phyloP scores from a whole-genome alignment of 805 yeast species.

The Candida golubevii region DNA sequence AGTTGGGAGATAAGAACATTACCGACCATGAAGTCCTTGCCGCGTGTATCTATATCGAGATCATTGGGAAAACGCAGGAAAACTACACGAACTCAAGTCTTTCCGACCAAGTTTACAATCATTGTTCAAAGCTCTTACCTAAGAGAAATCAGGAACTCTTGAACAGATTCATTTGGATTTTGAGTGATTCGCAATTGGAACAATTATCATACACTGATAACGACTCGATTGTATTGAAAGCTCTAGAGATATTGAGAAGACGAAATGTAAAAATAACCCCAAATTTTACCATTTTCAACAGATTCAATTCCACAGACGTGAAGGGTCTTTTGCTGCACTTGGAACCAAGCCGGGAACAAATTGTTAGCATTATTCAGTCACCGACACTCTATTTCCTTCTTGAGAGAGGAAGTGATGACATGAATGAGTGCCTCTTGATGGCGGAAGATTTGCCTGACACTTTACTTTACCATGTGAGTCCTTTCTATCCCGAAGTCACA shows the following conservation, averaged over 20 bases:
- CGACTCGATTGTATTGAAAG: no score
- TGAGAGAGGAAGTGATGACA: constrained; percentile 5
- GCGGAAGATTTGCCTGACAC: constrained; percentile 7
- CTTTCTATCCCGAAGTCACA: constrained; percentile 9
- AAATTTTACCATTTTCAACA: constrained; percentile 8
- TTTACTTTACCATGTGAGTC: constrained; percentile 13
- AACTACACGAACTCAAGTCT: constrained; percentile 9
- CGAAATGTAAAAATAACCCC: constrained; percentile 7
- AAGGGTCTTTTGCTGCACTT: constrained; percentile 4
- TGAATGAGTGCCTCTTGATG: constrained; percentile 1
- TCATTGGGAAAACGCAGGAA: constrained; percentile 28
- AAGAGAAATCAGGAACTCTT: constrained; percentile 17
- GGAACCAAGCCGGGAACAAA: constrained; percentile 3
- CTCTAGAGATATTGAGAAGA: background rate
- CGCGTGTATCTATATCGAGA: constrained; percentile 30
- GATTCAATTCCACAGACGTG: constrained; percentile 7
- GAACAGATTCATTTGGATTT: constrained; percentile 23
- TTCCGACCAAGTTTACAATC: constrained; percentile 10
- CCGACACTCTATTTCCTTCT: constrained; percentile 8
- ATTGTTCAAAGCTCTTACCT: background rate
- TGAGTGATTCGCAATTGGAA: constrained; percentile 20
- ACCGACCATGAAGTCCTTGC: constrained; percentile 25
- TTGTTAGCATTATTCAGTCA: constrained; percentile 6
- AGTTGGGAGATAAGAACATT: background rate
- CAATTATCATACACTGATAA: background rate